Percentiles rank a stretch among this genome's conserved stretches.
phyloP scores from a whole-genome alignment of 371 early-diverging fungal genomes.

The Quaeritorhiza haematococci region DNA sequence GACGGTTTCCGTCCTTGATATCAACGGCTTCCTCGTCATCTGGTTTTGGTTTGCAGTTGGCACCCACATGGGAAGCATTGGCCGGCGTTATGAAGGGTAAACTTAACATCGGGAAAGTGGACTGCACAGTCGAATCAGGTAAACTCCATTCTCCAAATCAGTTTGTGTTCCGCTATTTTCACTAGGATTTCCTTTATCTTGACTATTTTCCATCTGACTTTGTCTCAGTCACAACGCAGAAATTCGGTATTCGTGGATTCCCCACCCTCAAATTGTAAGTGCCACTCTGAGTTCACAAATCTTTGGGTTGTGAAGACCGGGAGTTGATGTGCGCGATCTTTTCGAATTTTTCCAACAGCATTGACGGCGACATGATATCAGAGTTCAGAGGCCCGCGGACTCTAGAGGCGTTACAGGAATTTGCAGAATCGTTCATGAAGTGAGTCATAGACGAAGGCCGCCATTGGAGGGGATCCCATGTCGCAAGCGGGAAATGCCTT shows the following conservation, averaged over 20 bases:
- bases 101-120: slow-evolving; percentile 76
- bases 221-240: slow-evolving; percentile 27
- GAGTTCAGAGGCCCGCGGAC: slow-evolving; percentile 25
- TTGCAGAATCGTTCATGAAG: no score
- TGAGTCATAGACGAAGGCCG: no score
- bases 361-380: slow-evolving; percentile 1
- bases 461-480: no score
- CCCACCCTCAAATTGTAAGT: slow-evolving; percentile 65
- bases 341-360: no score
- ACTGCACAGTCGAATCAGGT: slow-evolving; percentile 61
- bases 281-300: no score
- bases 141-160: no score
- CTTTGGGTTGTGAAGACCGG: no score
- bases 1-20: background rate
- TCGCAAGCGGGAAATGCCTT: no score
- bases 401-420: slow-evolving; percentile 22
- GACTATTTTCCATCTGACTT: background rate
- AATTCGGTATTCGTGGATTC: slow-evolving; percentile 65
- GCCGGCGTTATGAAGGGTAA: slow-evolving; percentile 58
- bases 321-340: slow-evolving; percentile 17
- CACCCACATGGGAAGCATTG: slow-evolving; percentile 71
- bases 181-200: background rate
- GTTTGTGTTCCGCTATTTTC: slow-evolving; percentile 25
- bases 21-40: no score
- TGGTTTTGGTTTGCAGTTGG: slow-evolving; percentile 37